These are phyloP conservation scores for Marasmius fiardii DNA, from an alignment of 1,284 basidiomycete genomes.

Conservation along the genomic window DNA sequence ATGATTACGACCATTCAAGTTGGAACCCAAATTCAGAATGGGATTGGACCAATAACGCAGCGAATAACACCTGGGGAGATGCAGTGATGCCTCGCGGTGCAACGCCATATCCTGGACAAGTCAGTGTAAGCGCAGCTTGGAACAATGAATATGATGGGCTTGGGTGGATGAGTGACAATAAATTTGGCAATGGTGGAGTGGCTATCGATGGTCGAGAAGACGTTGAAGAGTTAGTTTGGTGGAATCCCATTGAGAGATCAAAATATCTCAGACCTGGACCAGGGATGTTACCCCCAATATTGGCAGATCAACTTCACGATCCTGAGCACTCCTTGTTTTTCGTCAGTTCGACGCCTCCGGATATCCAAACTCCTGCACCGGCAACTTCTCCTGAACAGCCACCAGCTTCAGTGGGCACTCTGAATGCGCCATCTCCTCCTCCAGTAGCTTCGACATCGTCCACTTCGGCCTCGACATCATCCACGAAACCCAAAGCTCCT, in stretches of 20 bases:
- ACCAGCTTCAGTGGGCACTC: constrained; percentile 6
- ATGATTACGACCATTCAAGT: neutral
- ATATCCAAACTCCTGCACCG: constrained; percentile 18
- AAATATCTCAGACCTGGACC: constrained; percentile 53
- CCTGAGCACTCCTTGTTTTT: constrained; percentile 67
- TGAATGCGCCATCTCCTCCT: constrained; percentile 17
- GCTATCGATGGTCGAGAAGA: constrained; percentile 53
- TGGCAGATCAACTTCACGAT: constrained; percentile 64
- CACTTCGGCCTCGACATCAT: constrained; percentile 22
- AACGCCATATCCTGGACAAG: neutral
- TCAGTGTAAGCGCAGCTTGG: neutral
- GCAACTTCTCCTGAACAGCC: constrained; percentile 19
- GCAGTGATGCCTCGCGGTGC: neutral
- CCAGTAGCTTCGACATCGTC: constrained; percentile 20
- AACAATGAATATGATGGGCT: neutral
- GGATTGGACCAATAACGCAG: neutral
- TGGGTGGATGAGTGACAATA: neutral
- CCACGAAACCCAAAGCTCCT: constrained; percentile 17
- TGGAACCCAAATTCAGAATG: neutral
- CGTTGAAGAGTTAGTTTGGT: constrained; percentile 65
- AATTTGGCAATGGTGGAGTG: constrained; percentile 7
- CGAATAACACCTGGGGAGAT: neutral
- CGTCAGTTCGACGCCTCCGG: constrained; percentile 42
- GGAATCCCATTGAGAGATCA: constrained; percentile 47
- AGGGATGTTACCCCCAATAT: constrained; percentile 62